Evolutionary conservation across 345 rosid species (phyloP), one percentile per base, ranked within the genome.

Genomic region (Durio zibethinus): DNA sequence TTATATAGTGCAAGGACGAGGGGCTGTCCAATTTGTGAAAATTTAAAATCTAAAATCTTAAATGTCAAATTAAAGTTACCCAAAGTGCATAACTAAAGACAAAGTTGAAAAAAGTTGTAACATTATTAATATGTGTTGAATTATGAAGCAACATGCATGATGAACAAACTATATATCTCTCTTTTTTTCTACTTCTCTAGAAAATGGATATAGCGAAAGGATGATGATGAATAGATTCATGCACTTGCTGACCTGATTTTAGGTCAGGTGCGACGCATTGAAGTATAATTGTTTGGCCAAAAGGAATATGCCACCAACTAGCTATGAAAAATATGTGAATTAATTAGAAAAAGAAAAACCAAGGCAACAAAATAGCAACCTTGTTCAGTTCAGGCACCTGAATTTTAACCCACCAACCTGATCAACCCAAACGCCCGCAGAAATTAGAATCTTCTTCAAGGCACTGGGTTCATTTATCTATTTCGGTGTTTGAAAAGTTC

Each of bases 211-310:
- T 48, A 27, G 18, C 8, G 29, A 27, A 31, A 60, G 33, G 62
- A 48, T 15, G 54, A 48, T 23, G 42, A 50, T 25, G 33, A 6
- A 31, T 21, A 33, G 75, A 69, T 75, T 45, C 80, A 75, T 72
- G 82, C 75, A 78, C 77, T 60, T 78, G 31, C 50, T 75, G 7
- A 18, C 25, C 18, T 52, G 12, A 3, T 23, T 74, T 74, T 36
- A 63, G 52, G 42, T 50, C 56, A 69, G 36, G 36, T 69, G 56
- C 33, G 47, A 38, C 29, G 42, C 59, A 27, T 16, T 16, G 59
- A 67, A 25, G 54, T 25, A 5, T 16, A 43, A 43, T 21, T 14
- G 72, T 67, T 68, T 23, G 35, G 73, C 73, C 21, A 7, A 25
- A 23, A 14, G 20, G 73, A 67, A 68, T 68, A 68, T 45, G n/a